Percentiles rank a stretch among this genome's conserved stretches.
phyloP scores from a whole-genome alignment of 805 yeast genomes.

The Metschnikowia arizonensis region DNA sequence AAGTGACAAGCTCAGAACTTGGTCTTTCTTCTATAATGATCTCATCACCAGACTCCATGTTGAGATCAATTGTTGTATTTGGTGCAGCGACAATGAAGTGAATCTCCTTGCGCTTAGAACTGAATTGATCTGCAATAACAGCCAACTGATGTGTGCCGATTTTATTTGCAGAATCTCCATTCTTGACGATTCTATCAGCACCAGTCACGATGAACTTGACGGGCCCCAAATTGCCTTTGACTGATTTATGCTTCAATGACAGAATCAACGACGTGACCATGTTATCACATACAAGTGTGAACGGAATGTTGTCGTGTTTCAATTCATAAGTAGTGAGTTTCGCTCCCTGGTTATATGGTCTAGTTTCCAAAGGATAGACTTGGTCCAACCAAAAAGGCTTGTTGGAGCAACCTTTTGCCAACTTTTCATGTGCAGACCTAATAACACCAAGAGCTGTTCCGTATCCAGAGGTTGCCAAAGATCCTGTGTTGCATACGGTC shows the following conservation, averaged over 20 bases:
- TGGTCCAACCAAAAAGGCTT: slow-evolving; percentile 53
- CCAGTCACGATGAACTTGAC: slow-evolving; percentile 88
- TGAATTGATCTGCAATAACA: slow-evolving; percentile 55
- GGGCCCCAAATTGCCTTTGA: slow-evolving; percentile 46
- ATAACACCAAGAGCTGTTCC: slow-evolving; percentile 96
- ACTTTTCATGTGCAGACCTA: slow-evolving; percentile 57
- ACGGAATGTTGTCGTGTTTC: slow-evolving; percentile 79
- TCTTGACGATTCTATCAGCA: slow-evolving; percentile 87
- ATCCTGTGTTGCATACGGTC: slow-evolving; percentile 95
- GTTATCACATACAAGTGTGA: slow-evolving; percentile 84
- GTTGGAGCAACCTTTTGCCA: slow-evolving; percentile 25
- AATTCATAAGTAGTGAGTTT: slow-evolving; percentile 88
- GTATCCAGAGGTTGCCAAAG: slow-evolving; percentile 94
- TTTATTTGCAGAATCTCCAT: slow-evolving; percentile 96
- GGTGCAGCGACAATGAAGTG: slow-evolving; percentile 95
- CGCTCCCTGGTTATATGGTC: slow-evolving; percentile 97
- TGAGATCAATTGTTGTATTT: slow-evolving; percentile 77
- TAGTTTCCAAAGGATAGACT: slow-evolving; percentile 85
- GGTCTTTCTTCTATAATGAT: slow-evolving; percentile 90
- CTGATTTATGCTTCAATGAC: slow-evolving; percentile 30
- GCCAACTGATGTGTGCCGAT: slow-evolving; percentile 93
- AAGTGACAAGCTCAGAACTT: slow-evolving; percentile 66
- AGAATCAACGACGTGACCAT: slow-evolving; percentile 78
- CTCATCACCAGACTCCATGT: slow-evolving; percentile 61
- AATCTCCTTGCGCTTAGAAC: slow-evolving; percentile 39